phyloP scores from a whole-genome alignment of 306 rosid genomes.

The Fagus sylvatica region DNA sequence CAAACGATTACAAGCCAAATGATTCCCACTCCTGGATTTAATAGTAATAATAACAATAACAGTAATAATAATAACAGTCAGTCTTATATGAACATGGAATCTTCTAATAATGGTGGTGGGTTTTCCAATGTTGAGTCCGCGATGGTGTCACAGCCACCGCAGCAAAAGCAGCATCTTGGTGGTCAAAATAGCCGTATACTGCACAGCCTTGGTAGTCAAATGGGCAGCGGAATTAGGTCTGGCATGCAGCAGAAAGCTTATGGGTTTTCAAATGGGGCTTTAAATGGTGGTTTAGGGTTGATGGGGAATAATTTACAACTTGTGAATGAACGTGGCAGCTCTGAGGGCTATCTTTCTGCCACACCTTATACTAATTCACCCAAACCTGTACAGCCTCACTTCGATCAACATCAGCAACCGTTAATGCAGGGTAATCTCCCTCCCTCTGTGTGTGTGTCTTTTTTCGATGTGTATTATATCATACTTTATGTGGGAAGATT shows the following conservation, averaged over 20 bases:
- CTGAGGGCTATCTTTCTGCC: slow-evolving; percentile 59
- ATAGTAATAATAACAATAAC: slow-evolving; percentile 38
- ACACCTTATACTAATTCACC: slow-evolving; percentile 60
- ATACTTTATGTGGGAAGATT: background rate
- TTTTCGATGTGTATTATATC: background rate
- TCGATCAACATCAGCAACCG: slow-evolving; percentile 67
- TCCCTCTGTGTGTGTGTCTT: slow-evolving; percentile 20
- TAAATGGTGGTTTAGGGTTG: slow-evolving; percentile 71
- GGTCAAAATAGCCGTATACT: slow-evolving; percentile 72
- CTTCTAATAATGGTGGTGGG: slow-evolving; percentile 59
- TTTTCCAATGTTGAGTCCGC: slow-evolving; percentile 70
- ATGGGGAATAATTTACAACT: slow-evolving; percentile 61
- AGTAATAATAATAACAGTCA: slow-evolving; percentile 27
- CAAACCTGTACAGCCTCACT: slow-evolving; percentile 64
- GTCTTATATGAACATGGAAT: slow-evolving; percentile 62
- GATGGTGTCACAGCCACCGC: slow-evolving; percentile 63
- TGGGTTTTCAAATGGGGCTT: slow-evolving; percentile 76
- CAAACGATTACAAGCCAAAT: slow-evolving; percentile 81
- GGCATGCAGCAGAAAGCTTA: slow-evolving; percentile 71
- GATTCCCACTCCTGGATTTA: slow-evolving; percentile 98
- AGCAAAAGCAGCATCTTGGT: slow-evolving; percentile 69
- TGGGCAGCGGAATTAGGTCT: slow-evolving; percentile 78
- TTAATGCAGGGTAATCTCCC: slow-evolving; percentile 62
- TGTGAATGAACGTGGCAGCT: slow-evolving; percentile 60
- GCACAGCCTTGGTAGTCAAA: slow-evolving; percentile 71